Percentiles rank a stretch among this genome's conserved stretches.
phyloP scores from a whole-genome alignment of 495 filamentous ascomycete species.

The Penicillium waksmanii region DNA sequence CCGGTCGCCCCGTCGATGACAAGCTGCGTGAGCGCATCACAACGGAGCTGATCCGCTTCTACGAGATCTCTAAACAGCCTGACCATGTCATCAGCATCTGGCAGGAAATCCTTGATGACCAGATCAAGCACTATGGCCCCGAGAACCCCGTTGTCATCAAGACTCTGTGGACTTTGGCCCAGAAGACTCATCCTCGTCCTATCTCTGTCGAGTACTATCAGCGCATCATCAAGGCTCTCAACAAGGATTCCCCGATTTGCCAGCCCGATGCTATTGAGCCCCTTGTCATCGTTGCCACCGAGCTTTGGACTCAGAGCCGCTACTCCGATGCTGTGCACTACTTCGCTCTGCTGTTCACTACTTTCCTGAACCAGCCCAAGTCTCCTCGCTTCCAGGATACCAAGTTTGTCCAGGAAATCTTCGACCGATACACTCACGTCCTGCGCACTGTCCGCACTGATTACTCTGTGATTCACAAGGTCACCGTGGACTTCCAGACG shows the following conservation, averaged over 20 bases:
- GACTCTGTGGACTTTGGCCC: slow-evolving; percentile 39
- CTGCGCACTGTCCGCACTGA: slow-evolving; percentile 37
- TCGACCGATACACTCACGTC: slow-evolving; percentile 37
- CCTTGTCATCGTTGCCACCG: slow-evolving; percentile 40
- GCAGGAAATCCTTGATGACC: slow-evolving; percentile 38
- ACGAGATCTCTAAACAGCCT: slow-evolving; percentile 37
- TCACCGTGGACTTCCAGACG: slow-evolving; percentile 38
- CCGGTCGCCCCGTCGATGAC: slow-evolving; percentile 33
- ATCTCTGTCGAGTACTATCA: slow-evolving; percentile 43
- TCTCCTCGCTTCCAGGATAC: slow-evolving; percentile 35
- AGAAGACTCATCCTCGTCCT: slow-evolving; percentile 39
- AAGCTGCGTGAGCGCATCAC: slow-evolving; percentile 35
- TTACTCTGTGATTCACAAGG: slow-evolving; percentile 35
- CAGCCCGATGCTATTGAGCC: slow-evolving; percentile 41
- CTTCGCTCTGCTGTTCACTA: slow-evolving; percentile 39
- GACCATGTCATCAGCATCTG: slow-evolving; percentile 37
- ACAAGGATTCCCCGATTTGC: slow-evolving; percentile 38
- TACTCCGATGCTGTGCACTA: slow-evolving; percentile 39
- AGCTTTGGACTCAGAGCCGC: slow-evolving; percentile 40
- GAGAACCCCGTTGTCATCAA: slow-evolving; percentile 38
- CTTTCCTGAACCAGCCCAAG: slow-evolving; percentile 35
- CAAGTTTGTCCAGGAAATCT: slow-evolving; percentile 35
- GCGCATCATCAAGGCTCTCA: slow-evolving; percentile 38
- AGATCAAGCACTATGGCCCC: slow-evolving; percentile 33
- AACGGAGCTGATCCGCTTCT: slow-evolving; percentile 31